Evolutionary conservation across 164 flowering plant species (phyloP).

Genomic region (Protea cynaroides): DNA sequence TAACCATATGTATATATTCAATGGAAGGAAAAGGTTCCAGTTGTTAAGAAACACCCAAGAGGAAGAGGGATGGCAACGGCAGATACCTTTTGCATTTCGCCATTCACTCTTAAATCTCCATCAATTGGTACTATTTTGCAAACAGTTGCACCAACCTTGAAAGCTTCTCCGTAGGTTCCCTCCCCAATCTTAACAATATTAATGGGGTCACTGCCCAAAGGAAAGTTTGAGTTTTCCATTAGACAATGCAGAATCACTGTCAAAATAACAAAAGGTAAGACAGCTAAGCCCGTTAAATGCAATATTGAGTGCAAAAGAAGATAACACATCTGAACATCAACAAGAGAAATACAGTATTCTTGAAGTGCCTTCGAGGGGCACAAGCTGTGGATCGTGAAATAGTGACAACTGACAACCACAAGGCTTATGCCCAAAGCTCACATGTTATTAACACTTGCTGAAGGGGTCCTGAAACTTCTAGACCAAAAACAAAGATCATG

Average conservation of each 20-base stretch:
- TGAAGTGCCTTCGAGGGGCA: too few relatives aligned
- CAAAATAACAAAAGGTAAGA: neutral
- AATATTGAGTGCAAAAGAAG: neutral
- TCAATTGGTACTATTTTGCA: constrained; percentile 94
- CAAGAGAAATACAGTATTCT: too few relatives aligned
- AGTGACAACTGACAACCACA: too few relatives aligned
- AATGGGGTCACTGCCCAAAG: constrained; percentile 42
- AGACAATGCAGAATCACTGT: neutral
- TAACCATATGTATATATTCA: neutral
- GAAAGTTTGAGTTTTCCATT: neutral
- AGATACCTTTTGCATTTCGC: constrained; percentile 89
- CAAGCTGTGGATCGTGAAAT: too few relatives aligned
- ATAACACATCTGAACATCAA: too few relatives aligned
- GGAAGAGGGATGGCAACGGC: neutral
- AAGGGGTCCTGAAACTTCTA: too few relatives aligned
- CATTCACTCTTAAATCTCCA: constrained; percentile 81
- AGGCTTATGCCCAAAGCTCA: too few relatives aligned
- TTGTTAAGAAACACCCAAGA: too few relatives aligned
- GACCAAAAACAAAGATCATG: too few relatives aligned
- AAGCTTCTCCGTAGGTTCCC: constrained; percentile 99
- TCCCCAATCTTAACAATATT: constrained; percentile 78
- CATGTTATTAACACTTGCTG: too few relatives aligned
- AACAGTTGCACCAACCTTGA: constrained; percentile 64
- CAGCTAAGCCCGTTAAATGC: neutral
- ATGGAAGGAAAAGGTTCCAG: too few relatives aligned